Conservation (phyloP, 179 eudicot genomes). For the Beta lomatogona region DNA sequence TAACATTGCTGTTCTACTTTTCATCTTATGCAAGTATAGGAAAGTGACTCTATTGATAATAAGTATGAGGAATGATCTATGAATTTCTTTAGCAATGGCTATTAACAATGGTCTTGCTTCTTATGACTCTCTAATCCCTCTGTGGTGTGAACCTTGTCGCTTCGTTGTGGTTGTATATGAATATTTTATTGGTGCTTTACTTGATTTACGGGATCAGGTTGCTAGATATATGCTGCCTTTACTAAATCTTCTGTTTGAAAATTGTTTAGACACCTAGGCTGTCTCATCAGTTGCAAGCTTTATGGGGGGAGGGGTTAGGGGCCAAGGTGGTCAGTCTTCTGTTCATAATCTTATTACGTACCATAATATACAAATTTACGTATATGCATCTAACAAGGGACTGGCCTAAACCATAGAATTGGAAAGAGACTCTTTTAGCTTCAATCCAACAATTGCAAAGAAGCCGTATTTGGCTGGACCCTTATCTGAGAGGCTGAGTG, state of each 20-base stretch:
- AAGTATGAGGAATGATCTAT: not conserved
- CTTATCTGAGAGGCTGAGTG: not conserved
- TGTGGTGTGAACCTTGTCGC: not conserved
- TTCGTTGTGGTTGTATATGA: not conserved
- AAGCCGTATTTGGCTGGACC: not conserved
- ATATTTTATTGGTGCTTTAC: not conserved
- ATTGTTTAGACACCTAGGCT: too few species aligned
- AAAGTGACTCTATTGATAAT: not conserved
- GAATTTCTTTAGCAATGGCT: not conserved
- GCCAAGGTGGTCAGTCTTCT: too few species aligned
- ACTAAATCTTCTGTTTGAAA: too few species aligned
- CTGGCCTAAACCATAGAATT: not conserved
- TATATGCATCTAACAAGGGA: not conserved
- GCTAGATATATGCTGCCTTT: not conserved
- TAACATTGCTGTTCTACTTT: conserved; percentile 11
- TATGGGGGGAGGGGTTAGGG: too few species aligned
- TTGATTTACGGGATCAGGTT: not conserved
- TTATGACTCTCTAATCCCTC: not conserved
- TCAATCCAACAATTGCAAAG: not conserved
- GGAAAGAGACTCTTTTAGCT: not conserved
- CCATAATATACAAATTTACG: too few species aligned
- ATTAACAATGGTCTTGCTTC: not conserved
- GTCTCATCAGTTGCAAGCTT: too few species aligned
- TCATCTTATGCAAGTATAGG: not conserved
- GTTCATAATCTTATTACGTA: too few species aligned